Conservation (phyloP, 192 early-diverging fungal species). For the Backusella mclennaniae region DNA sequence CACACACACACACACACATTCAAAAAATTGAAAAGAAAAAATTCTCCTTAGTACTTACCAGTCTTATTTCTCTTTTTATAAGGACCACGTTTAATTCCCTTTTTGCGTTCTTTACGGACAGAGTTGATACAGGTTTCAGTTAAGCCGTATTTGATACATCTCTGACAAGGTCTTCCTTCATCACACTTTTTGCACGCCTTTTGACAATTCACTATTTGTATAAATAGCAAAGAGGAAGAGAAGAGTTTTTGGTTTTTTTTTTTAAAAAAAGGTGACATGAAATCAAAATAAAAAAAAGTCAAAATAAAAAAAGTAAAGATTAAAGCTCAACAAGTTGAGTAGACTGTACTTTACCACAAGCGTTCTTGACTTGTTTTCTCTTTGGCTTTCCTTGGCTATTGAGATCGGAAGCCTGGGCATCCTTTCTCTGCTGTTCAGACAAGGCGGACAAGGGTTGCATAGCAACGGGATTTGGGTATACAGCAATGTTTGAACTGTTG, state of each 20-base stretch:
- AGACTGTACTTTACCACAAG: conserved; percentile 61
- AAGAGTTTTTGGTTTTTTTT: background rate
- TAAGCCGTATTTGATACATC: conserved; percentile 74
- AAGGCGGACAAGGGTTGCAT: conserved; percentile 13
- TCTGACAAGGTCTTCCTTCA: conserved; percentile 73
- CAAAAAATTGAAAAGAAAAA: background rate
- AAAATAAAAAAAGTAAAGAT: background rate
- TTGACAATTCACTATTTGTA: conserved; percentile 70
- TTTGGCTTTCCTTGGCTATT: conserved; percentile 27
- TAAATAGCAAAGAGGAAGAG: background rate
- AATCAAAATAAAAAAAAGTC: background rate
- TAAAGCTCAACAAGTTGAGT: conserved; percentile 1
- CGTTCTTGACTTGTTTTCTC: conserved; percentile 85
- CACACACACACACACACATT: background rate
- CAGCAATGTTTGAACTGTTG: background rate
- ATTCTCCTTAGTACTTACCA: background rate
- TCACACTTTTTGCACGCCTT: conserved; percentile 92
- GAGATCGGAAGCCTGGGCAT: background rate
- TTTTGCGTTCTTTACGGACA: conserved; percentile 75
- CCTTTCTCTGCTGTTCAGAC: conserved; percentile 12
- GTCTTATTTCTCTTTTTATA: conserved; percentile 59
- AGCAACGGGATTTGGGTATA: background rate
- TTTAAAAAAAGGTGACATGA: background rate
- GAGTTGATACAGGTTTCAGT: conserved; percentile 71
- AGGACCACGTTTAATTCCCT: conserved; percentile 81